These are phyloP conservation scores for Diaporthe vaccinii DNA, from an alignment of 2,329 filamentous ascomycete species.

Conservation along the genomic window DNA sequence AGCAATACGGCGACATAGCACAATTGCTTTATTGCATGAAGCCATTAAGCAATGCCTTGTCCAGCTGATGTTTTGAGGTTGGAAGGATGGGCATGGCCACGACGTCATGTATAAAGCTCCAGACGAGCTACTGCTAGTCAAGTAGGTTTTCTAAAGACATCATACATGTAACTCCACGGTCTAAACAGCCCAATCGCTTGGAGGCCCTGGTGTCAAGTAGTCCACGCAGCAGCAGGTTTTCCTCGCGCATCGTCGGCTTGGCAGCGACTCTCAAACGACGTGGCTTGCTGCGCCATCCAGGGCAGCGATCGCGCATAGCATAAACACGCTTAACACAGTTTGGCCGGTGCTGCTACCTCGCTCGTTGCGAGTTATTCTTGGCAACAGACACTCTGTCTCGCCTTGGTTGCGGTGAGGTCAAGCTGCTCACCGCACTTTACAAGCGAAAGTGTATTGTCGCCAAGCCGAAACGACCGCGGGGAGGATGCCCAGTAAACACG, in stretches of 20 bases:
- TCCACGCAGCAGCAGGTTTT: background rate
- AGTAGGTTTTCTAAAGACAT: background rate
- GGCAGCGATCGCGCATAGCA: background rate
- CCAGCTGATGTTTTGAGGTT: background rate
- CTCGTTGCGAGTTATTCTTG: slow-evolving; percentile 1
- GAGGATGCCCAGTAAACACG: slow-evolving; percentile 4
- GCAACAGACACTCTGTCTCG: slow-evolving; percentile 4
- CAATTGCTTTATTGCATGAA: background rate
- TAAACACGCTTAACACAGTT: background rate
- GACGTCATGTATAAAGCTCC: background rate
- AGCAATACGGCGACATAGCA: fast-evolving
- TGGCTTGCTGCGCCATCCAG: slow-evolving; percentile 9
- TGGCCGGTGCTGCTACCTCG: slow-evolving; percentile 15
- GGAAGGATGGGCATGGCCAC: too few species aligned
- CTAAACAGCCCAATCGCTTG: too few species aligned
- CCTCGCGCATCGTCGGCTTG: background rate
- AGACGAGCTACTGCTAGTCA: background rate
- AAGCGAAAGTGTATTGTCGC: slow-evolving; percentile 4
- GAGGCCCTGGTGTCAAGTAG: background rate
- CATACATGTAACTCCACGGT: too few species aligned
- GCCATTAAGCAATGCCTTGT: too few species aligned
- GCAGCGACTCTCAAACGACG: background rate
- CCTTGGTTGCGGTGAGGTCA: slow-evolving; percentile 7
- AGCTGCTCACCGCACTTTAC: slow-evolving; percentile 11
- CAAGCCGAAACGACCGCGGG: background rate